phyloP scores from a whole-genome alignment of 1,284 basidiomycete genomes.

The Phellinidium pouzarii region DNA sequence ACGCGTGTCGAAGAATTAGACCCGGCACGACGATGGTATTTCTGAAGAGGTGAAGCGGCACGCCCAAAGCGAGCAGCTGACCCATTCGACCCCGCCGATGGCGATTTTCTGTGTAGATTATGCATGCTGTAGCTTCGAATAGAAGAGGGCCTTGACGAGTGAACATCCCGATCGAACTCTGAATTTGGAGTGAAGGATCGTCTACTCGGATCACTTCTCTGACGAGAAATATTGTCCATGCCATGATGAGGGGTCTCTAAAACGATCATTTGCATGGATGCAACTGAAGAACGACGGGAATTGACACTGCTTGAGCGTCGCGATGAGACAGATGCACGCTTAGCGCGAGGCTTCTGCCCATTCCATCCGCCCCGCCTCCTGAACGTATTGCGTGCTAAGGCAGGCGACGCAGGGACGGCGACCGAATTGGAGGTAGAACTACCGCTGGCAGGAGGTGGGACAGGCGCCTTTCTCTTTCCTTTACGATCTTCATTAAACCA shows the following conservation, averaged over 20 bases:
- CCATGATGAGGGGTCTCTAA: constrained; percentile 49
- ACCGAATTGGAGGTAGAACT: constrained; percentile 1
- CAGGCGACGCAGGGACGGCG: constrained; percentile 17
- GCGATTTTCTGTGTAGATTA: constrained; percentile 62
- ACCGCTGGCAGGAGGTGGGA: constrained; percentile 9
- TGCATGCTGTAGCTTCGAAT: constrained; percentile 57
- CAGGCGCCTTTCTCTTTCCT: constrained; percentile 58
- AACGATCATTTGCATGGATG: constrained; percentile 53
- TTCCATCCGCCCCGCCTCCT: constrained; percentile 39
- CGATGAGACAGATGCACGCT: constrained; percentile 62
- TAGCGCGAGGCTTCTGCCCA: constrained; percentile 42
- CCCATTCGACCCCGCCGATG: constrained; percentile 67
- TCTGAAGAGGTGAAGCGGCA: constrained; percentile 59
- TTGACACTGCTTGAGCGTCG: constrained; percentile 78
- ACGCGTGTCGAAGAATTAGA: constrained; percentile 74
- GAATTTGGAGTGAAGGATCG: constrained; percentile 74
- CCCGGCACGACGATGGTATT: constrained; percentile 63
- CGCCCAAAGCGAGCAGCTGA: constrained; percentile 47
- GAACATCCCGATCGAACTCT: constrained; percentile 52
- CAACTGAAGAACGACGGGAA: constrained; percentile 64
- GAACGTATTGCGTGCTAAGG: constrained; percentile 29
- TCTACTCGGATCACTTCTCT: constrained; percentile 42
- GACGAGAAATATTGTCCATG: constrained; percentile 33
- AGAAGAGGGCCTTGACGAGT: constrained; percentile 67
- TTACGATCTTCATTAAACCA: constrained; percentile 81